Percentiles rank a stretch among this genome's conserved stretches.
Evolutionary conservation across 805 yeast genomes (phyloP).

Genomic region (Dipodascus albidus): DNA sequence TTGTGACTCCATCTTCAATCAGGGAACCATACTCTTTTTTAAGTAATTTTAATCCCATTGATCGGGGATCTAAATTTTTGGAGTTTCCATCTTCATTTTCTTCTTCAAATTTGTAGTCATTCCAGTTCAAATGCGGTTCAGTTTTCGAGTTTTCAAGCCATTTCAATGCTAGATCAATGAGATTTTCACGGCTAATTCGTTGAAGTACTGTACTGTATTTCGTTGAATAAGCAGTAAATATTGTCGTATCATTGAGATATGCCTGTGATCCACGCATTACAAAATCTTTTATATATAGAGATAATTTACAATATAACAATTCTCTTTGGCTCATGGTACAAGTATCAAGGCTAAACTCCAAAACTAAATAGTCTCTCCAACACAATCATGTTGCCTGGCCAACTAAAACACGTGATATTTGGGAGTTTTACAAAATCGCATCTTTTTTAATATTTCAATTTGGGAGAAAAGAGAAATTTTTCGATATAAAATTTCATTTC

Average conservation of each 20-base stretch:
- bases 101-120: constrained; percentile 17
- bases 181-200: background rate
- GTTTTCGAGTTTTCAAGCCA: background rate
- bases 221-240: background rate
- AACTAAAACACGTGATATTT: background rate
- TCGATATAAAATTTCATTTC: background rate
- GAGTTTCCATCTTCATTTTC: constrained; percentile 8
- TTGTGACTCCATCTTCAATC: constrained; percentile 14
- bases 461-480: background rate
- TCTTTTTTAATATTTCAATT: background rate
- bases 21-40: constrained; percentile 1
- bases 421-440: no score
- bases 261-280: background rate
- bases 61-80: constrained; percentile 2
- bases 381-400: background rate
- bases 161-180: background rate
- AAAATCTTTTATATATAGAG: no score
- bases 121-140: background rate
- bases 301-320: no score
- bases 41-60: background rate
- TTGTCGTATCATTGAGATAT: background rate
- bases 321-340: no score
- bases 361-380: background rate
- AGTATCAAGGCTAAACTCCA: no score
- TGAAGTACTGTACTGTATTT: background rate